phyloP scores from a whole-genome alignment of 23 red algal genomes.

The Rhodosorus marinus region DNA sequence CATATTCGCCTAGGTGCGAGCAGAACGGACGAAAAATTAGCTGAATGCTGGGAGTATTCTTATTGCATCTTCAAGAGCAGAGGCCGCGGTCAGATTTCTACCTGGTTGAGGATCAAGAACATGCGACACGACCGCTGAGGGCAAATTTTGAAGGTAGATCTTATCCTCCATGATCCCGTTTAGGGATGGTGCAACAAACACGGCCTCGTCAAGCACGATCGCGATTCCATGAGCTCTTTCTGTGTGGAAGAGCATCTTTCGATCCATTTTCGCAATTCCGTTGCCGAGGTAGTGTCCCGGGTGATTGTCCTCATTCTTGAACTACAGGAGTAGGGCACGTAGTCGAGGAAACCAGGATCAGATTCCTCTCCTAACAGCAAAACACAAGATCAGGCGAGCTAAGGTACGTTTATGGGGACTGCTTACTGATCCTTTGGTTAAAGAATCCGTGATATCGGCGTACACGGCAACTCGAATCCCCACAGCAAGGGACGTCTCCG shows the following conservation, averaged over 20 bases:
- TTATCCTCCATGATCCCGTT: neutral
- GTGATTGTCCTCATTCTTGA: neutral
- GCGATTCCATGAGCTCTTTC: neutral
- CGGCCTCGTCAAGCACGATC: neutral
- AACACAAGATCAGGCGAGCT: neutral
- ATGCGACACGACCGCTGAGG: conserved; percentile 2
- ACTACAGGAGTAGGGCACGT: neutral
- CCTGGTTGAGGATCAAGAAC: conserved; percentile 1
- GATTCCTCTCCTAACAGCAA: neutral
- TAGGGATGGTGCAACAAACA: neutral
- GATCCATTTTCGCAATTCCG: neutral
- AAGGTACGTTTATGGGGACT: no score
- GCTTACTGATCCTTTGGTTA: no score
- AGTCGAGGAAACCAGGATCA: neutral
- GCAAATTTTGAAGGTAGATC: conserved; percentile 7
- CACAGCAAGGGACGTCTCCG: neutral
- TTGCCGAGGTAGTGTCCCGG: neutral
- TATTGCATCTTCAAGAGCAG: no score
- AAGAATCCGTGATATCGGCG: no score
- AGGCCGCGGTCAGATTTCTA: no score
- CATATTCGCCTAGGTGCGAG: conserved; percentile 4
- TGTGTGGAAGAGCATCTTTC: neutral
- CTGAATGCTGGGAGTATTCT: no score
- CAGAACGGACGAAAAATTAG: no score
- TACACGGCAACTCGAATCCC: neutral